A percentile compares a stretch with the other conserved stretches of the same genome.
phyloP scores from a whole-genome alignment of 352 stramenopile genomes.

The Globisporangium nagaii region DNA sequence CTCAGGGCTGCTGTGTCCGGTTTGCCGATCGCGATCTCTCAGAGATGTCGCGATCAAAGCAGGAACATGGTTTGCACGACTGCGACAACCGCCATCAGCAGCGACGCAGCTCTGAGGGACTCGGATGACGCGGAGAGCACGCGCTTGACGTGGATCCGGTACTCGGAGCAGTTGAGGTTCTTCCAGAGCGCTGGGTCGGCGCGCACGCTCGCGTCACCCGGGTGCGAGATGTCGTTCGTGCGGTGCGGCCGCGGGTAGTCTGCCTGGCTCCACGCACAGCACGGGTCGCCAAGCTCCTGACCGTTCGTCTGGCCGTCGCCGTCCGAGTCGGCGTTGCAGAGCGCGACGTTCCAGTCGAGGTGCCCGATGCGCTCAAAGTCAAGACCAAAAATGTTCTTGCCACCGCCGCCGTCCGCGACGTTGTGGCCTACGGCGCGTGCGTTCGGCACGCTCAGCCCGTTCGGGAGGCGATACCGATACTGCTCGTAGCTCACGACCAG shows the following conservation, averaged over 20 bases:
- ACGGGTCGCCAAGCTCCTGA: too few relatives aligned
- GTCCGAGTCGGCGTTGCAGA: neutral
- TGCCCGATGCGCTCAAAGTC: neutral
- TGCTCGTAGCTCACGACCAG: slow-evolving; percentile 1
- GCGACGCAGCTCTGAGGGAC: neutral
- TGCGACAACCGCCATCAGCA: neutral
- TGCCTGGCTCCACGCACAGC: too few relatives aligned
- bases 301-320: too few relatives aligned
- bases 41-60: too few relatives aligned
- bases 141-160: neutral
- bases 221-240: neutral
- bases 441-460: neutral
- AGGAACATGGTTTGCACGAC: neutral
- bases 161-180: neutral
- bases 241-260: neutral
- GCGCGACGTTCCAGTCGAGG: neutral
- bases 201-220: neutral
- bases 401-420: neutral
- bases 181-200: neutral
- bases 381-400: neutral
- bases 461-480: slow-evolving; percentile 2
- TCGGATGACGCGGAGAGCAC: neutral
- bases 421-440: neutral
- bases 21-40: too few relatives aligned
- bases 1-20: too few relatives aligned